Evolutionary conservation across 768 basidiomycete genomes (phyloP).

Genomic region (Trametes gibbosa): DNA sequence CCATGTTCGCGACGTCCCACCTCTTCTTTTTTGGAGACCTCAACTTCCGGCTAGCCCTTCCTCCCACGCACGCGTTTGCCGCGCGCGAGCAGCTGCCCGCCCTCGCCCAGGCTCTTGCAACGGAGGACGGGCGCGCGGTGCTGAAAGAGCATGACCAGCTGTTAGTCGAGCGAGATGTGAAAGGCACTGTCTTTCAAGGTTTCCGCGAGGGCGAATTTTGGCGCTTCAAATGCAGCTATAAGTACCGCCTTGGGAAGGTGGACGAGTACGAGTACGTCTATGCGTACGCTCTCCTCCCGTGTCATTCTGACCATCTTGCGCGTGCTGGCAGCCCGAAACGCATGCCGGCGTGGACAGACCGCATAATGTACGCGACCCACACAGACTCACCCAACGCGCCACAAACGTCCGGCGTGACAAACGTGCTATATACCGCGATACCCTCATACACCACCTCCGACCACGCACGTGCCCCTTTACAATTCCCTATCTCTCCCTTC

Average conservation of each 20-base stretch:
- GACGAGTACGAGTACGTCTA: constrained; percentile 72
- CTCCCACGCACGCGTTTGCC: constrained; percentile 49
- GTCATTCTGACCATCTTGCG: background rate
- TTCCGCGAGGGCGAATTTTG: constrained; percentile 86
- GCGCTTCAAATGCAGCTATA: constrained; percentile 87
- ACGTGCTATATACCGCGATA: constrained; percentile 74
- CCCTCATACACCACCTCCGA: constrained; percentile 87
- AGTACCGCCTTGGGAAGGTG: constrained; percentile 77
- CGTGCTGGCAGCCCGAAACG: constrained; percentile 53
- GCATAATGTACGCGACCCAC: constrained; percentile 81
- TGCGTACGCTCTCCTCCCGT: background rate
- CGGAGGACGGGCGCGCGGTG: constrained; percentile 52
- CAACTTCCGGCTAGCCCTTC: constrained; percentile 81
- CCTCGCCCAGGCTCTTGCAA: constrained; percentile 33
- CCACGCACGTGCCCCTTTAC: constrained; percentile 55
- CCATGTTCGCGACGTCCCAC: constrained; percentile 83
- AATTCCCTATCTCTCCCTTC: background rate
- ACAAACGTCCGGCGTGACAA: constrained; percentile 53
- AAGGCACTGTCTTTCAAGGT: constrained; percentile 65
- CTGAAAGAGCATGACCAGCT: constrained; percentile 77
- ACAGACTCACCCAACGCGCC: constrained; percentile 56
- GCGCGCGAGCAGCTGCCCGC: constrained; percentile 31
- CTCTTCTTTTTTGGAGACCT: constrained; percentile 93
- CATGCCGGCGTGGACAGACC: constrained; percentile 89
- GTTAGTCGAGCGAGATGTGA: constrained; percentile 51